Evolutionary conservation across 768 basidiomycete species (phyloP).

Genomic region (Mycena haematopus): DNA sequence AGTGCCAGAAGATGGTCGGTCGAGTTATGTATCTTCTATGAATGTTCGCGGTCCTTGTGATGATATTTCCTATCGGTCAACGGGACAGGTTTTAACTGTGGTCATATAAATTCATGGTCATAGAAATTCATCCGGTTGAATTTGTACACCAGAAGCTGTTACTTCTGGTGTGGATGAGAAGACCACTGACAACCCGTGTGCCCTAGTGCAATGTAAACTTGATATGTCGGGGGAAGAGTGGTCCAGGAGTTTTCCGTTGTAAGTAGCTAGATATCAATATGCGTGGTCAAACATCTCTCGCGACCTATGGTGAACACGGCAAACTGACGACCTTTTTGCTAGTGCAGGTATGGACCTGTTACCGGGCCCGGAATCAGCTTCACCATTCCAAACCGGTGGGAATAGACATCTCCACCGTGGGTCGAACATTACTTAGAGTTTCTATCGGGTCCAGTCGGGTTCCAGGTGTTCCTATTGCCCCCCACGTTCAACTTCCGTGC

Average conservation of each 20-base stretch:
- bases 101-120: background rate
- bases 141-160: slow-evolving; percentile 6
- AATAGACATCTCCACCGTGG: background rate
- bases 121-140: slow-evolving; percentile 4
- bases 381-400: background rate
- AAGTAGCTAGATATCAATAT: slow-evolving; percentile 3
- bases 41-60: slow-evolving; percentile 3
- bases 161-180: background rate
- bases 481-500: too few relatives aligned
- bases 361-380: background rate
- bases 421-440: background rate
- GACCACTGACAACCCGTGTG: background rate
- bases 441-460: too few relatives aligned
- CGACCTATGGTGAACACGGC: too few relatives aligned
- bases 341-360: background rate
- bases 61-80: background rate
- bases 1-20: background rate
- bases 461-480: too few relatives aligned
- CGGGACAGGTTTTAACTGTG: background rate
- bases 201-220: background rate
- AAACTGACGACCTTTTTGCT: background rate
- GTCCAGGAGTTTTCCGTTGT: background rate
- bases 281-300: background rate
- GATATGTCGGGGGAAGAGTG: background rate
- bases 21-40: background rate